Base-by-base conservation (phyloP, 805 yeast genomes). In the Schizosaccharomyces osmophilus region DNA sequence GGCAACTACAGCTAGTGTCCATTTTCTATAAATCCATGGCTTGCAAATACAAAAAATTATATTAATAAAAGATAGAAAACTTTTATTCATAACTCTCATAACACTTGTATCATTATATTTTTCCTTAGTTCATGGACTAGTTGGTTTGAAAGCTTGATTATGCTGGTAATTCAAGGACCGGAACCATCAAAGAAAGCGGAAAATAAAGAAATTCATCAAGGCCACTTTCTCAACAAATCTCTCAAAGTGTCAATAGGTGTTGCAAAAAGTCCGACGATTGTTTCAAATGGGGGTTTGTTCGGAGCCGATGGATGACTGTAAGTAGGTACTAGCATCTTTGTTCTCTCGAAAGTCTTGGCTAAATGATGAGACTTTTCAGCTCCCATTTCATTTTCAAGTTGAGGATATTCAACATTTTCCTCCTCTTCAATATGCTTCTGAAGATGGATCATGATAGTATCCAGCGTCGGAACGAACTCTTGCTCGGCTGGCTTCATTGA, bases 251-350 rank as follows among this genome's bases (percentile, higher is more conserved):
- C 62, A 19, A 60, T 26, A 6, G 62, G 62, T 22, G 62, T 60
- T 11, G 62, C 41, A 19, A 60, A n/a, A 15, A 60, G 26, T 19
- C 60, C 62, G 17, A 36, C 60, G 5, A 54, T n/a, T 4, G 62
- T 60, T 43, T 60, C 62, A 17, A 60, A 60, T 5, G 60, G 62
- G 9, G 62, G 62, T 31, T 31, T 54, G 17, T 51, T 41, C 4
- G 62, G 62, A 24, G 60, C 62, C 9, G 60, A 51, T 19, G 62
- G 62, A 60, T 60, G 62, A 36, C 62, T 60, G 19, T 39, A 39
- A 3, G 62, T 51, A 5, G 62, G 62, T 13, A 60, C 62, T 15
- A 60, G 51, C 6, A 8, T 41, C 31, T 60, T 60, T 1, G 62
- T 60, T 22, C 62, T 36, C 4, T 51, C 39, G 22, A 60, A 60